Evolutionary conservation across 257 asterid species (phyloP).

Genomic region (Solanum piurae): DNA sequence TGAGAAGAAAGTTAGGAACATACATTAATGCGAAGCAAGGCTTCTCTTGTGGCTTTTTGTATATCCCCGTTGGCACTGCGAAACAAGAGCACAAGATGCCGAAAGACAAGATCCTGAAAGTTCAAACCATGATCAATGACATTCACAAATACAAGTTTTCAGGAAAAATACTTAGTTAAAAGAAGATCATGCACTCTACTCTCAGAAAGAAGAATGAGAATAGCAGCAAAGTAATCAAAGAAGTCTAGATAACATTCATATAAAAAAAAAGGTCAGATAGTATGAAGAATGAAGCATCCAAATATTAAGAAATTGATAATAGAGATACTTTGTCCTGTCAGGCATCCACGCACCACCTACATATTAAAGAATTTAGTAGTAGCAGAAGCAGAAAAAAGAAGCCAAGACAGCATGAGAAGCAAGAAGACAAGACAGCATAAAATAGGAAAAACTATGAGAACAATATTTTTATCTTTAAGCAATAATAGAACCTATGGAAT

Average conservation of each 20-base stretch:
- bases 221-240: neutral
- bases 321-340: neutral
- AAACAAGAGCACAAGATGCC: slow-evolving; percentile 47
- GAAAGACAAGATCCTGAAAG: slow-evolving; percentile 60
- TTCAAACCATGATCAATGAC: neutral
- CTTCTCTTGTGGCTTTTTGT: slow-evolving; percentile 61
- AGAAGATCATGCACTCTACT: neutral
- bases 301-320: neutral
- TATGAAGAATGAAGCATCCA: neutral
- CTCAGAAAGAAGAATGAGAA: neutral
- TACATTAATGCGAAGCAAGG: slow-evolving; percentile 66
- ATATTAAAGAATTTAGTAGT: neutral
- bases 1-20: slow-evolving; percentile 17
- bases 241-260: neutral
- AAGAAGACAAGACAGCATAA: neutral
- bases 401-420: neutral
- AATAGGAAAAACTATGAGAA: neutral
- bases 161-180: neutral
- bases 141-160: neutral
- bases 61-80: slow-evolving; percentile 47
- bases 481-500: neutral
- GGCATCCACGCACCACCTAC: neutral
- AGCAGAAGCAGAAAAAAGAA: neutral
- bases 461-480: neutral
- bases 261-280: neutral